Evolutionary conservation across 495 filamentous ascomycete genomes (phyloP).

Genomic region (Penicillium lividum): DNA sequence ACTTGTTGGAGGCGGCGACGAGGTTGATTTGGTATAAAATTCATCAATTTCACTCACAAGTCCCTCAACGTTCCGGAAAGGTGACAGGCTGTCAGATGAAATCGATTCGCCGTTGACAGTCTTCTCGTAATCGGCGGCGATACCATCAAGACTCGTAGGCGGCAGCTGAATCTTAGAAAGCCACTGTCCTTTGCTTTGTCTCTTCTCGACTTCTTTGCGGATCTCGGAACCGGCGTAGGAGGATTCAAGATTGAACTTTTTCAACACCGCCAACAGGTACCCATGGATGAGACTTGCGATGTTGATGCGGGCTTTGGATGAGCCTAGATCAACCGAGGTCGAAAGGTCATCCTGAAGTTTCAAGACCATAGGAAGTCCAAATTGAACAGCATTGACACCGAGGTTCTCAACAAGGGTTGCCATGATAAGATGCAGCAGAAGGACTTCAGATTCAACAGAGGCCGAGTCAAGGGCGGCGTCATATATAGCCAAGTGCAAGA

Average conservation of each 20-base stretch:
- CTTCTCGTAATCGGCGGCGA: slow-evolving; percentile 32
- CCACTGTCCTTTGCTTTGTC: slow-evolving; percentile 74
- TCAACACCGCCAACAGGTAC: slow-evolving; percentile 76
- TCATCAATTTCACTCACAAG: slow-evolving; percentile 73
- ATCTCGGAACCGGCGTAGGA: slow-evolving; percentile 66
- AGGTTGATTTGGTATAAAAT: slow-evolving; percentile 58
- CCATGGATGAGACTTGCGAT: slow-evolving; percentile 83
- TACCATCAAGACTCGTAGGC: slow-evolving; percentile 50
- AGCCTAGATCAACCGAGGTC: slow-evolving; percentile 51
- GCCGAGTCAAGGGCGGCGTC: slow-evolving; percentile 76
- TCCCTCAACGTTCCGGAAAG: slow-evolving; percentile 47
- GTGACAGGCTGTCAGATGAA: slow-evolving; percentile 26
- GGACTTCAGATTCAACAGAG: slow-evolving; percentile 67
- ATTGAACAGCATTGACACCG: slow-evolving; percentile 79
- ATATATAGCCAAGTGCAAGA: slow-evolving; percentile 85
- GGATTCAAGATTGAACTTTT: slow-evolving; percentile 74
- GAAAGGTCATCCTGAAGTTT: slow-evolving; percentile 82
- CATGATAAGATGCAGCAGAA: slow-evolving; percentile 74
- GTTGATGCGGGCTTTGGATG: slow-evolving; percentile 65
- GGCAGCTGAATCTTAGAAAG: slow-evolving; percentile 62
- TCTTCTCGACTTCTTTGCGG: slow-evolving; percentile 70
- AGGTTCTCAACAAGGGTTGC: slow-evolving; percentile 69
- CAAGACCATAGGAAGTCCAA: slow-evolving; percentile 83
- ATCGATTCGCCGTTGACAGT: slow-evolving; percentile 8
- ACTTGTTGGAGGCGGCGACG: slow-evolving; percentile 66